A percentile compares a stretch with the other conserved stretches of the same genome.
Evolutionary conservation across 164 flowering plant species (phyloP).

Genomic region (Liquidambar formosana): DNA sequence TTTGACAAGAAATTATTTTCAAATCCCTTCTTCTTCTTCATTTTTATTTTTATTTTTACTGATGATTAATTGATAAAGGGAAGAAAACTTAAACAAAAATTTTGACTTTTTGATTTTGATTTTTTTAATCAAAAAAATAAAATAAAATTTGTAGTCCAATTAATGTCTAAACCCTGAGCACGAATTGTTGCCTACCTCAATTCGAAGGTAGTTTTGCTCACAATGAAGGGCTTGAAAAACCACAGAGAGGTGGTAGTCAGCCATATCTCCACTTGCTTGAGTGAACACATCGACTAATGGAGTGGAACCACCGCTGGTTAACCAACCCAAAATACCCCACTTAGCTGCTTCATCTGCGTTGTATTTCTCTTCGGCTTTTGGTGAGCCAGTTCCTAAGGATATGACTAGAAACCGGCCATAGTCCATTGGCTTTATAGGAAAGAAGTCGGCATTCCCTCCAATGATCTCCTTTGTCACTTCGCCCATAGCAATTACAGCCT

Average conservation of each 20-base stretch:
- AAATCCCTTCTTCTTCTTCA: no score
- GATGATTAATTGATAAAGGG: no score
- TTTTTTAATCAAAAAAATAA: background rate
- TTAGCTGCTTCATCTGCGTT: constrained; percentile 24
- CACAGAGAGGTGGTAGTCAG: constrained; percentile 14
- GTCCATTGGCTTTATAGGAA: constrained; percentile 13
- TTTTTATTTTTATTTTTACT: no score
- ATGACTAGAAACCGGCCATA: constrained; percentile 25
- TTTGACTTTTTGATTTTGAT: no score
- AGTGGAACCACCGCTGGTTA: constrained; percentile 9
- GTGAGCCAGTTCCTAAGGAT: constrained; percentile 37
- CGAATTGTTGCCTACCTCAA: constrained; percentile 3
- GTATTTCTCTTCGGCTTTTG: constrained; percentile 22
- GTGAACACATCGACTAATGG: constrained; percentile 39
- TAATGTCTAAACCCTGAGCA: no score
- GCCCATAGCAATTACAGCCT: constrained; percentile 23
- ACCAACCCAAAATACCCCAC: constrained; percentile 37
- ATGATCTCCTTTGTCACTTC: constrained; percentile 19
- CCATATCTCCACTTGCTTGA: constrained; percentile 42
- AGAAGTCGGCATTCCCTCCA: constrained; percentile 5
- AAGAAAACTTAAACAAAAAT: no score
- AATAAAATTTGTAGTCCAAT: background rate
- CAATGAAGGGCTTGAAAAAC: constrained; percentile 14
- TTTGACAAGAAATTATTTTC: background rate
- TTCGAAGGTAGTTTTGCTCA: constrained; percentile 3